Percentiles rank a stretch among this genome's conserved stretches.
phyloP scores from a whole-genome alignment of 345 rosid species.

The Eucalyptus viminalis region DNA sequence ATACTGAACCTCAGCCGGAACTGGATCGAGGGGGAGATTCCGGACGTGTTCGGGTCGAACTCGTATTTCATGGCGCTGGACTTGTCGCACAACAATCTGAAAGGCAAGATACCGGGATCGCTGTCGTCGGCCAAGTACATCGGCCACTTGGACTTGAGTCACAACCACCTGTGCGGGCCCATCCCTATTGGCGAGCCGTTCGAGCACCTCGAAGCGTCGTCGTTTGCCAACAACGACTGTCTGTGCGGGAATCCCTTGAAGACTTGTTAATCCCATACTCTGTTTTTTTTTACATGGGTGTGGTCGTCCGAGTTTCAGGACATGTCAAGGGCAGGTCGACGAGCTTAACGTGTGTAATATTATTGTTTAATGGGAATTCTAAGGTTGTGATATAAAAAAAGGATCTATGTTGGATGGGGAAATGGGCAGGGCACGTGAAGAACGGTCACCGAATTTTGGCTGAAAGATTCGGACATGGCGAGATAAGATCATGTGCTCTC shows the following conservation, averaged over 20 bases:
- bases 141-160: slow-evolving; percentile 82
- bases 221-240: slow-evolving; percentile 64
- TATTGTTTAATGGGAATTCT: not conserved
- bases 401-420: not conserved
- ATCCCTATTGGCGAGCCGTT: slow-evolving; percentile 81
- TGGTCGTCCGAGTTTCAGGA: not conserved
- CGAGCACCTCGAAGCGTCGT: slow-evolving; percentile 57
- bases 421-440: not conserved
- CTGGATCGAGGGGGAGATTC: slow-evolving; percentile 57
- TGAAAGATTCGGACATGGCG: not conserved
- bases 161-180: slow-evolving; percentile 79
- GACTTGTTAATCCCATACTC: slow-evolving; percentile 23
- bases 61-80: slow-evolving; percentile 75
- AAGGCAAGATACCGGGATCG: slow-evolving; percentile 62
- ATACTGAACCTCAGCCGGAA: slow-evolving; percentile 74
- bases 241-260: slow-evolving; percentile 75
- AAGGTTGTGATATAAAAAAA: not conserved
- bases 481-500: not conserved
- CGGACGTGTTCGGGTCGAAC: slow-evolving; percentile 60
- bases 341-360: not conserved
- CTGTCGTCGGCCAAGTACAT: slow-evolving; percentile 45
- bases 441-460: not conserved
- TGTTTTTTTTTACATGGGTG: not conserved
- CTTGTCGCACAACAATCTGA: slow-evolving; percentile 50
- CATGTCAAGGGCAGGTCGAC: not conserved